A percentile compares a stretch with the other conserved stretches of the same genome.
Evolutionary conservation across 306 rosid species (phyloP).

Genomic region (Crataegus laevigata): DNA sequence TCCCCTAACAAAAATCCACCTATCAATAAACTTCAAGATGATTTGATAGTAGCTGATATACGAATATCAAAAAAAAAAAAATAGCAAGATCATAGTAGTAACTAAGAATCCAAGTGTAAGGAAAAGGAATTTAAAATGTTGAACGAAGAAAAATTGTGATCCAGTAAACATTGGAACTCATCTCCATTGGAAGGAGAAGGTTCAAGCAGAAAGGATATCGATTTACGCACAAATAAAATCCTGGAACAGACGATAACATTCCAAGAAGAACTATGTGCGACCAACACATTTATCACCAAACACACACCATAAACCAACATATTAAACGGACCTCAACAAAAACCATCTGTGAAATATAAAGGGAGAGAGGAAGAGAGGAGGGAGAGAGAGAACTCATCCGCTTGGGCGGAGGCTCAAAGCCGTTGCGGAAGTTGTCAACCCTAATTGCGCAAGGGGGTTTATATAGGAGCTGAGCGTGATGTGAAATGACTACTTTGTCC

Average conservation of each 20-base stretch:
- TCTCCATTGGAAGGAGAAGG: conserved; percentile 49
- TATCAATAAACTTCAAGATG: no score
- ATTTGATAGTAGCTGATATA: not conserved
- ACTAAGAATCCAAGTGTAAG: not conserved
- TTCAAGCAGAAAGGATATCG: conserved; percentile 83
- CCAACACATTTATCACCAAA: not conserved
- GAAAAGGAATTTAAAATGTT: not conserved
- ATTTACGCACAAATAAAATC: conserved; percentile 78
- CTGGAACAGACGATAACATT: conserved; percentile 27
- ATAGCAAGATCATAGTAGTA: not conserved
- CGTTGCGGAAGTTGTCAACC: not conserved
- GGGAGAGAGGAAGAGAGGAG: no score
- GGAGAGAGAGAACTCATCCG: no score
- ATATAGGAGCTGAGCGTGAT: not conserved
- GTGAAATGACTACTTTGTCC: not conserved
- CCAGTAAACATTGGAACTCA: conserved; percentile 81
- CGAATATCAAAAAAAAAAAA: not conserved
- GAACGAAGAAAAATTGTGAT: conserved; percentile 24
- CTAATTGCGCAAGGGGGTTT: not conserved
- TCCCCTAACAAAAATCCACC: no score
- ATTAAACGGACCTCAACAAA: not conserved
- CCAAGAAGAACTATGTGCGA: conserved; percentile 73
- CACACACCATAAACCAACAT: not conserved
- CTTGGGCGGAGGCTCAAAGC: no score
- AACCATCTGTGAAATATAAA: no score